Evolutionary conservation across 495 filamentous ascomycete genomes (phyloP).

Genomic region (Annulohypoxylon bovei): DNA sequence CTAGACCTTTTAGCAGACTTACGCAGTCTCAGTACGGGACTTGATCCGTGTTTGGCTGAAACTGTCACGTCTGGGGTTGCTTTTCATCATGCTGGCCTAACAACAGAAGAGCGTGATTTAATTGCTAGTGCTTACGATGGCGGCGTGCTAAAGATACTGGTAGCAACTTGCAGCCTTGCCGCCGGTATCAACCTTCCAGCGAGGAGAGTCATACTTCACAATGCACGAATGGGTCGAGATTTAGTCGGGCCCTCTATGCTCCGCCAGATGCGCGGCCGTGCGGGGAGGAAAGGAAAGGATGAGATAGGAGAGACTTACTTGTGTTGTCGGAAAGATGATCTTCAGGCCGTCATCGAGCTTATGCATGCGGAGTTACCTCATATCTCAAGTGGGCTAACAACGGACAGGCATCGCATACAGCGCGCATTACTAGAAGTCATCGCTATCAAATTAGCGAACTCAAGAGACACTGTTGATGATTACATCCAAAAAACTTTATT

Average conservation of each 20-base stretch:
- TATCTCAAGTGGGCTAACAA: constrained; percentile 74
- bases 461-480: constrained; percentile 72
- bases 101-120: constrained; percentile 80
- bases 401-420: constrained; percentile 75
- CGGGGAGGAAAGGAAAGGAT: constrained; percentile 85
- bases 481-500: constrained; percentile 77
- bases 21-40: constrained; percentile 70
- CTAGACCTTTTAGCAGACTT: constrained; percentile 75
- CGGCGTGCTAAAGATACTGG: constrained; percentile 75
- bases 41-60: constrained; percentile 73
- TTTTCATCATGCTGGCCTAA: constrained; percentile 86
- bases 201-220: constrained; percentile 80
- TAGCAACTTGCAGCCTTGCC: constrained; percentile 86
- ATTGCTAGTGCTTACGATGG: constrained; percentile 77
- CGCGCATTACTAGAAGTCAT: constrained; percentile 80
- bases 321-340: constrained; percentile 75
- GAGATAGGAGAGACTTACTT: constrained; percentile 83
- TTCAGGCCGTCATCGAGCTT: constrained; percentile 74
- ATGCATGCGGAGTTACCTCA: constrained; percentile 78
- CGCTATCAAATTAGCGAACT: constrained; percentile 75
- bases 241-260: constrained; percentile 77
- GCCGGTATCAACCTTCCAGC: constrained; percentile 84
- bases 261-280: constrained; percentile 85
- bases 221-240: constrained; percentile 80
- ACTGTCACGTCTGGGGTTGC: constrained; percentile 74